phyloP scores from a whole-genome alignment of 257 asterid species.

The Fraxinus excelsior region DNA sequence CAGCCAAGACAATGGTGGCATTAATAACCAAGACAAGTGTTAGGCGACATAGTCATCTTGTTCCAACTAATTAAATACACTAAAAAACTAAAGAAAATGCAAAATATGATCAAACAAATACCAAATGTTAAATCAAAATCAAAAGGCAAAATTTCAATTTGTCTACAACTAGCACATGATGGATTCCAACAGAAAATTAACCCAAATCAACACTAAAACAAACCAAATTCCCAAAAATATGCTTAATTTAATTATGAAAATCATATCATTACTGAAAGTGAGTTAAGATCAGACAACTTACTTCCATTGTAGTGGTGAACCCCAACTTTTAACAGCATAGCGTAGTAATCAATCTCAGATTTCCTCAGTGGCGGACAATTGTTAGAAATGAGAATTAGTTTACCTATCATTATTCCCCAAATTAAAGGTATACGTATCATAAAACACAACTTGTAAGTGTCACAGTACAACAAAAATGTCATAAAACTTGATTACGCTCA shows the following conservation, averaged over 20 bases:
- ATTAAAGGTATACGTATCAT: not conserved
- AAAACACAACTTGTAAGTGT: not conserved
- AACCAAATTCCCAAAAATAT: not conserved
- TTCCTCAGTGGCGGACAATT: constrained; percentile 87
- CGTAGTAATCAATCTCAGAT: constrained; percentile 84
- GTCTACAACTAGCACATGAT: not conserved
- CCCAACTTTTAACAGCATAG: constrained; percentile 67
- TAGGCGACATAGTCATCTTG: not conserved
- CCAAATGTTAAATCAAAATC: not conserved
- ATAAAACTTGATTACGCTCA: no score
- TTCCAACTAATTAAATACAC: not conserved
- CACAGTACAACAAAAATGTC: not conserved
- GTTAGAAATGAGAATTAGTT: constrained; percentile 50
- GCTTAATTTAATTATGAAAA: not conserved
- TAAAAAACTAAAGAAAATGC: not conserved
- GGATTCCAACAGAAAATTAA: not conserved
- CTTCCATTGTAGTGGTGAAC: constrained; percentile 84
- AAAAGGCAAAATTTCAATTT: not conserved
- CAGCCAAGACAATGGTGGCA: no score
- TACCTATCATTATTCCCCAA: constrained; percentile 40
- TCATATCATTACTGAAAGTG: not conserved
- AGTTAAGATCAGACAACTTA: constrained; percentile 32
- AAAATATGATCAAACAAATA: not conserved
- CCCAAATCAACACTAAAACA: not conserved
- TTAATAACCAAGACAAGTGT: not conserved